A percentile compares a stretch with the other conserved stretches of the same genome.
Evolutionary conservation across 164 flowering plant species (phyloP).

Genomic region (Malania oleifera): DNA sequence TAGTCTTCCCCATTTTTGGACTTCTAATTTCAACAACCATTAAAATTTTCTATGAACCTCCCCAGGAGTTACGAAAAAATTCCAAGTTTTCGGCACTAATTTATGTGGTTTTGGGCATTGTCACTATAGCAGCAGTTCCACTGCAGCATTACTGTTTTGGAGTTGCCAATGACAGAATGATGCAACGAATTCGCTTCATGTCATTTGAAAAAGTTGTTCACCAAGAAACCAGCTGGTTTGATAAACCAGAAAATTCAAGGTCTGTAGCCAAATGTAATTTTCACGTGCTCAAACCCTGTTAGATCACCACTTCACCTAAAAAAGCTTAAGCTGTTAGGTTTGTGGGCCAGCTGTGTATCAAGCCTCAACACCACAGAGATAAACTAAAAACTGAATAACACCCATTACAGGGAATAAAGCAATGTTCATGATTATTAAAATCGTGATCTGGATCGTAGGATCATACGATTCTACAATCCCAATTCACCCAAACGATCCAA

Average conservation of each 20-base stretch:
- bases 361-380: too few relatives aligned
- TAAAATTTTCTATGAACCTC: too few relatives aligned
- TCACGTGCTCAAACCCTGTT: too few relatives aligned
- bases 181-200: slow-evolving; percentile 23
- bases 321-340: too few relatives aligned
- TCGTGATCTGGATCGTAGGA: too few relatives aligned
- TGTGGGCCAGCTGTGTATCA: too few relatives aligned
- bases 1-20: background rate
- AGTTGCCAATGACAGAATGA: slow-evolving; percentile 19
- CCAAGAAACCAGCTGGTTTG: slow-evolving; percentile 34
- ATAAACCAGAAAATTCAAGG: slow-evolving; percentile 21
- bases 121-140: slow-evolving; percentile 13
- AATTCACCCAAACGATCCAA: too few relatives aligned
- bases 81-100: background rate
- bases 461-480: too few relatives aligned
- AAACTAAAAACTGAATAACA: too few relatives aligned
- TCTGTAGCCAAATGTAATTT: background rate
- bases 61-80: background rate
- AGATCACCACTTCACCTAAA: too few relatives aligned
- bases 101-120: background rate
- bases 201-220: slow-evolving; percentile 22
- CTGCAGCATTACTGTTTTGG: slow-evolving; percentile 19
- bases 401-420: too few relatives aligned
- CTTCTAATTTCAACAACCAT: background rate
- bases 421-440: too few relatives aligned